Evolutionary conservation across 306 rosid species (phyloP).

Genomic region (Datisca glomerata): DNA sequence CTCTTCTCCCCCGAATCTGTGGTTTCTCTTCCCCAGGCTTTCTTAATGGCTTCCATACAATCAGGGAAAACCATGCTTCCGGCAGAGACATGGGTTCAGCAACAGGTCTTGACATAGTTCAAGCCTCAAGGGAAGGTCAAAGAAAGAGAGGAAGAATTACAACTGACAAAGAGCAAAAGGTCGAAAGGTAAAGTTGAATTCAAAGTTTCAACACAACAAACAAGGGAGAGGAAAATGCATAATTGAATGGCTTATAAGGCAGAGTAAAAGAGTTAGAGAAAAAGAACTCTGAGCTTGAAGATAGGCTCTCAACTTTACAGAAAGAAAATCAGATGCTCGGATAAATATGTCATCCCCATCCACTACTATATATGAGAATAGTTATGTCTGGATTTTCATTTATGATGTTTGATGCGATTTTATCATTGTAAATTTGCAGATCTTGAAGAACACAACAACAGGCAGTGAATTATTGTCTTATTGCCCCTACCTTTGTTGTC

Average conservation of each 20-base stretch:
- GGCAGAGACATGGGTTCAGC: slow-evolving; percentile 40
- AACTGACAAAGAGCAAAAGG: slow-evolving; percentile 91
- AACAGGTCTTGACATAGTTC: slow-evolving; percentile 57
- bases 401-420: not conserved
- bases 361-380: too few relatives aligned
- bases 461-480: too few relatives aligned
- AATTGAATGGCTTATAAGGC: slow-evolving; percentile 68
- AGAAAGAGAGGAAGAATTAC: slow-evolving; percentile 85
- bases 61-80: too few relatives aligned
- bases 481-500: too few relatives aligned
- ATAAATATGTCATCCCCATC: slow-evolving; percentile 40
- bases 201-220: slow-evolving; percentile 95
- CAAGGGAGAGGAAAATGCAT: slow-evolving; percentile 94
- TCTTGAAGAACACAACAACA: slow-evolving; percentile 19
- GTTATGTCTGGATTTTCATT: too few relatives aligned
- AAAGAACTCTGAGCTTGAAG: slow-evolving; percentile 78
- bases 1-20: too few relatives aligned
- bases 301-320: slow-evolving; percentile 75
- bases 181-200: slow-evolving; percentile 46
- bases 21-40: too few relatives aligned
- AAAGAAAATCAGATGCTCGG: slow-evolving; percentile 99
- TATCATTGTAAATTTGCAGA: slow-evolving; percentile 4
- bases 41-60: too few relatives aligned
- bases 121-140: slow-evolving; percentile 52
- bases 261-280: slow-evolving; percentile 63